Evolutionary conservation across 1,284 basidiomycete genomes (phyloP).

Genomic region (Boletus semigastroideus): DNA sequence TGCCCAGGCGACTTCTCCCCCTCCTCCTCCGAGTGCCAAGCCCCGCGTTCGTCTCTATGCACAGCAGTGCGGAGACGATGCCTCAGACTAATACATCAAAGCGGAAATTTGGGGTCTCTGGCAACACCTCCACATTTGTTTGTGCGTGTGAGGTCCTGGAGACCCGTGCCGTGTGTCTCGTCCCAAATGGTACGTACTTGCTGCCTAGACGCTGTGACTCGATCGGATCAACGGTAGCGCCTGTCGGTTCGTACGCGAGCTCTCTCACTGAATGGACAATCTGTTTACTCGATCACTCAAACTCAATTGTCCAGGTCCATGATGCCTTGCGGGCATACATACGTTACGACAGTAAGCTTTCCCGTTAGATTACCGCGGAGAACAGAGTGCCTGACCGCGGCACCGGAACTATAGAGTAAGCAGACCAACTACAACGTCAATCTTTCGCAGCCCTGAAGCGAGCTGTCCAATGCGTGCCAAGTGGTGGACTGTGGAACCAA

Average conservation of each 20-base stretch:
- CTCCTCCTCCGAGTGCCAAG: background rate
- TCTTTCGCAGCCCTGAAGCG: conserved; percentile 25
- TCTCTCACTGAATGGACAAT: background rate
- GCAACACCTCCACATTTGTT: background rate
- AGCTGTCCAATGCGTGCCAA: conserved; percentile 3
- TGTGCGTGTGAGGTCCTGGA: background rate
- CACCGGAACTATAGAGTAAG: conserved; percentile 32
- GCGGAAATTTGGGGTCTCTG: background rate
- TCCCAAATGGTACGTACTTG: background rate
- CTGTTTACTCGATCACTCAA: conserved; percentile 8
- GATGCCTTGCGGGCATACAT: conserved; percentile 4
- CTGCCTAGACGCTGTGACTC: background rate
- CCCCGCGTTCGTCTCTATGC: background rate
- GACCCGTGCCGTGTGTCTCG: conserved; percentile 3
- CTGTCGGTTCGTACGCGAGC: background rate
- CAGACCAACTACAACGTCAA: conserved; percentile 17
- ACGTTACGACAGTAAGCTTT: conserved; percentile 9
- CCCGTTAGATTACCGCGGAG: conserved; percentile 20
- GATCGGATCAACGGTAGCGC: background rate
- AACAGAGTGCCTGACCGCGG: conserved; percentile 17
- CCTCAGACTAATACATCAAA: background rate
- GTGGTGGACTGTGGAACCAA: conserved; percentile 3
- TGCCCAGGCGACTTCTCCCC: background rate
- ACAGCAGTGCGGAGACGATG: conserved; percentile 4
- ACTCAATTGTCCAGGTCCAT: conserved; percentile 2